Conservation (phyloP, 768 basidiomycete species). For the Phaffia tasmanica region DNA sequence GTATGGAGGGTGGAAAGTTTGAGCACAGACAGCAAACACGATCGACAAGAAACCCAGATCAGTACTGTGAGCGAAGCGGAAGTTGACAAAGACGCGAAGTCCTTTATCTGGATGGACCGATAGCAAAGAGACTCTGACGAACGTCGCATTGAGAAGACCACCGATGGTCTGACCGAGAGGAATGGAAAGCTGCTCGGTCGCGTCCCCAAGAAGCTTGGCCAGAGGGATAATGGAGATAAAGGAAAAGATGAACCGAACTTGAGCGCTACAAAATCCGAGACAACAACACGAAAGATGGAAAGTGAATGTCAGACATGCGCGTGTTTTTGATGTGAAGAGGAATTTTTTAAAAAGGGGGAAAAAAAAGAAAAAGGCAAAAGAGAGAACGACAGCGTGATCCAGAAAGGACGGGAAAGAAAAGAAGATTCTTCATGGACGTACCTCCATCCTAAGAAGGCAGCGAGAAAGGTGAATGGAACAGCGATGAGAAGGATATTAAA, state of each 20-base stretch:
- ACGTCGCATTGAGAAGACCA: conserved; percentile 66
- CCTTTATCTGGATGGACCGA: background rate
- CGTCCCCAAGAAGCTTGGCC: conserved; percentile 54
- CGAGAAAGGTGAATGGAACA: conserved; percentile 44
- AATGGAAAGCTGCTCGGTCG: conserved; percentile 40
- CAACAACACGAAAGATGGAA: conserved; percentile 36
- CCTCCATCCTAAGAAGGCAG: too few relatives aligned
- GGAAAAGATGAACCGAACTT: conserved; percentile 47
- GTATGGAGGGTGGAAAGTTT: background rate
- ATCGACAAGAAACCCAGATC: background rate
- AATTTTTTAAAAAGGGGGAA: background rate
- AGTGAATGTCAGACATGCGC: conserved; percentile 28
- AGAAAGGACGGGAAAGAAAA: conserved; percentile 45
- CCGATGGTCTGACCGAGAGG: conserved; percentile 74
- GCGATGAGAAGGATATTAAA: conserved; percentile 68
- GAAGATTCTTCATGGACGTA: background rate
- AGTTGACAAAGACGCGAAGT: conserved; percentile 34
- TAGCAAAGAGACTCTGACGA: conserved; percentile 1
- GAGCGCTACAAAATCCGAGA: background rate
- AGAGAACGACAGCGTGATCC: conserved; percentile 54
- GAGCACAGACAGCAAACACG: conserved; percentile 33
- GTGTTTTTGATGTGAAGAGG: background rate
- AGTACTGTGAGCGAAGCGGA: background rate
- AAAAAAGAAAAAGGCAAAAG: conserved; percentile 31
- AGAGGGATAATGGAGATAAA: conserved; percentile 78